These are phyloP conservation scores for Termitomyces heimii DNA, from an alignment of 768 basidiomycete genomes.

Conservation along the genomic window DNA sequence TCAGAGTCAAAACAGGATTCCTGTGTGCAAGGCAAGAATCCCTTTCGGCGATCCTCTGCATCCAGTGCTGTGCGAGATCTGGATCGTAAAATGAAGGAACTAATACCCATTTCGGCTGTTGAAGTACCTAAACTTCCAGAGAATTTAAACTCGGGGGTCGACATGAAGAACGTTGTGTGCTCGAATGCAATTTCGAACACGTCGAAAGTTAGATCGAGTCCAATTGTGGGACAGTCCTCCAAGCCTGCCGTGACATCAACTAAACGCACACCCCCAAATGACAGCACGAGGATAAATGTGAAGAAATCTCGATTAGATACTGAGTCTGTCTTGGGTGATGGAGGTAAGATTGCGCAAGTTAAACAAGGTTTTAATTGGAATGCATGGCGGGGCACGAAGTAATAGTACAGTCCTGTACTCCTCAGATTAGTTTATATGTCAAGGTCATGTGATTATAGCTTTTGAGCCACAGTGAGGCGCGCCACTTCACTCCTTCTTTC, in stretches of 20 bases:
- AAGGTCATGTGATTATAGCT: slow-evolving; percentile 11
- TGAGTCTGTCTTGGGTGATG: neutral
- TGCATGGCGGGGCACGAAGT: slow-evolving; percentile 11
- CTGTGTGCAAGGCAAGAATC: slow-evolving; percentile 10
- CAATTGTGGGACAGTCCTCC: neutral
- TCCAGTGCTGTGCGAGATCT: neutral
- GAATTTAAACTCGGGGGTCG: slow-evolving; percentile 2
- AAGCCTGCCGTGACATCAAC: neutral
- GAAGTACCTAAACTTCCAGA: slow-evolving; percentile 19
- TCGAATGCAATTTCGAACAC: neutral
- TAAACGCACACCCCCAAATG: neutral
- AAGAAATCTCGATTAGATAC: slow-evolving; percentile 4
- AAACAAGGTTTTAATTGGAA: slow-evolving; percentile 18
- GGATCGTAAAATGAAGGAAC: slow-evolving; percentile 7
- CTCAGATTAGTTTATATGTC: neutral
- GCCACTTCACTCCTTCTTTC: neutral
- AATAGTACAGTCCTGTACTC: neutral
- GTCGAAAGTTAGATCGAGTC: neutral
- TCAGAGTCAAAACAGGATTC: neutral
- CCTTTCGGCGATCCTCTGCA: slow-evolving; percentile 13
- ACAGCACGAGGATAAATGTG: neutral
- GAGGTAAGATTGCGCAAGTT: neutral
- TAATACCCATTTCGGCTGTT: slow-evolving; percentile 22
- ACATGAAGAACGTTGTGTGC: neutral
- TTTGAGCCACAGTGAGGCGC: neutral